Conservation (phyloP, 164 flowering plant species). For the Nymphaea colorata region DNA sequence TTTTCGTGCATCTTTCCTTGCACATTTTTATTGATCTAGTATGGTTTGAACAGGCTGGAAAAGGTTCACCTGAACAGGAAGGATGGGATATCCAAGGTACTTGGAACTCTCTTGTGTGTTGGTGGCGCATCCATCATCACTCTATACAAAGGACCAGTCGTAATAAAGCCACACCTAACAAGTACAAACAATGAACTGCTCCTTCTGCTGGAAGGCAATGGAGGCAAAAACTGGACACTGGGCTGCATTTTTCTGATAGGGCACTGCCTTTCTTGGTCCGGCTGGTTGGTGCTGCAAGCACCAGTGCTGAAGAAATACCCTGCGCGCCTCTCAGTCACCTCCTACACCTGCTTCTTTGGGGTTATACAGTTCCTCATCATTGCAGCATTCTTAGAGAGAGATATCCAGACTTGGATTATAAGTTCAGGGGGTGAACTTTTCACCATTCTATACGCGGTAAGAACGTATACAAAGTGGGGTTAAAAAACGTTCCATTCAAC, state of each 20-base stretch:
- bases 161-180: conserved; percentile 29
- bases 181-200: background rate
- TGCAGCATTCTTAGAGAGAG: conserved; percentile 57
- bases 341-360: conserved; percentile 92
- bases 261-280: conserved; percentile 96
- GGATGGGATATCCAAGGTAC: conserved; percentile 75
- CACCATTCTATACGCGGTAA: conserved; percentile 87
- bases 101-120: conserved; percentile 66
- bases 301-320: conserved; percentile 95
- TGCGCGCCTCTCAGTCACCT: conserved; percentile 86
- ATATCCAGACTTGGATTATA: conserved; percentile 62
- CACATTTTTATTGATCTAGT: background rate
- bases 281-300: conserved; percentile 89
- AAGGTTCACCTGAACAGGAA: conserved; percentile 62
- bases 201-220: conserved; percentile 42
- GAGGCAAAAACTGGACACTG: conserved; percentile 83
- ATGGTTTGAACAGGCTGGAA: conserved; percentile 55
- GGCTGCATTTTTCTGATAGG: conserved; percentile 89
- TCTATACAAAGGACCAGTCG: conserved; percentile 81
- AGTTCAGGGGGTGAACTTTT: conserved; percentile 77
- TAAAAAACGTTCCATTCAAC: too few species aligned
- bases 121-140: conserved; percentile 92
- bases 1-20: background rate
- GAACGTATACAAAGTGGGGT: conserved; percentile 4
- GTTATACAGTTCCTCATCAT: conserved; percentile 74